phyloP scores from a whole-genome alignment of 176 grass and related monocot species.

The Phyllostachys edulis region DNA sequence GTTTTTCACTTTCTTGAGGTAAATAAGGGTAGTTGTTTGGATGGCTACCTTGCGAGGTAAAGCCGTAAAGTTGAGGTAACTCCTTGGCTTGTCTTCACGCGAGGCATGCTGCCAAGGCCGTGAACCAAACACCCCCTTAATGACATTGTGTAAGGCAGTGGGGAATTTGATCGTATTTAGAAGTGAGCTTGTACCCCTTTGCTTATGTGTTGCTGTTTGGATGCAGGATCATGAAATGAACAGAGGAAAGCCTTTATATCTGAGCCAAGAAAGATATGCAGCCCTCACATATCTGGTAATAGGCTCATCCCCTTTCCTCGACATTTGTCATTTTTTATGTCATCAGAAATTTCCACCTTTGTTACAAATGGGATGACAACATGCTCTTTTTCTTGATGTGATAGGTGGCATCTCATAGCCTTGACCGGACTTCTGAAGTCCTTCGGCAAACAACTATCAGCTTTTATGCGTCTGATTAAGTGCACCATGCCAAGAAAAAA shows the following conservation, averaged over 20 bases:
- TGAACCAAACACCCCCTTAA: neutral
- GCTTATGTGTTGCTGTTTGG: constrained; percentile 20
- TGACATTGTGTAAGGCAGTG: neutral
- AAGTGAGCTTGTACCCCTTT: constrained; percentile 2
- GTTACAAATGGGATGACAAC: constrained; percentile 27
- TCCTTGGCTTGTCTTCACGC: neutral
- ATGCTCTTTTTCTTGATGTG: constrained; percentile 23
- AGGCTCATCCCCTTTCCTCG: neutral
- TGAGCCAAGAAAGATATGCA: constrained; percentile 89
- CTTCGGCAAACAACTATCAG: constrained; percentile 86
- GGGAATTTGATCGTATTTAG: neutral
- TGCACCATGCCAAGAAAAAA: neutral
- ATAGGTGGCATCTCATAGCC: constrained; percentile 97
- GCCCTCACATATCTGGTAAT: constrained; percentile 90
- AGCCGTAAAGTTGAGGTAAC: neutral
- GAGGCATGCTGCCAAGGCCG: neutral
- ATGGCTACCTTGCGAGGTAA: neutral
- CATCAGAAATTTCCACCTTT: neutral
- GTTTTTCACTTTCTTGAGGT: neutral
- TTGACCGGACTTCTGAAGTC: constrained; percentile 92
- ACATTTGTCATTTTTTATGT: neutral
- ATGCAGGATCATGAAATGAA: constrained; percentile 87
- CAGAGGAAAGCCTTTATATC: constrained; percentile 92
- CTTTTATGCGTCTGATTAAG: constrained; percentile 64
- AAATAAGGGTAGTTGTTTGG: neutral